Base-by-base conservation (phyloP, 2,329 filamentous ascomycete genomes). In the Camillea tinctor region DNA sequence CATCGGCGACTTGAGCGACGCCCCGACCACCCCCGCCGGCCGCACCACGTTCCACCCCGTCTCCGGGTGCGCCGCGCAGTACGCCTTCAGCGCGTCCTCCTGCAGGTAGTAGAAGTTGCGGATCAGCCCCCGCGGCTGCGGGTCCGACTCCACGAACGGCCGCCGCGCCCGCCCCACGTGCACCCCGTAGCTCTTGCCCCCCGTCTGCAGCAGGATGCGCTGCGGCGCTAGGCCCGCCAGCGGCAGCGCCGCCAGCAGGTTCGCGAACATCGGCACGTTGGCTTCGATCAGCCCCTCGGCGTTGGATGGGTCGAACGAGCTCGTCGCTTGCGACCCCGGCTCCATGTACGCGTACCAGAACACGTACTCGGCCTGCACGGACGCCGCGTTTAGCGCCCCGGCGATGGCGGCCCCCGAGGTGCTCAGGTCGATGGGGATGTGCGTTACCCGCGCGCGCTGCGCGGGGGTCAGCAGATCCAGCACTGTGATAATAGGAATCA, bases 321-420 rank as follows among this genome's bases (percentile, higher is more conserved):
- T 71, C 1, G 78, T 78, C 17, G 74, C 71, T 58, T 79, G 79
- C 1, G 80, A 80, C 26, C 75, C 70, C 0, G 77, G 76, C 62
- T 84, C 82, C n/a, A 83, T 73, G 71, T 84, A 84, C 1, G 80
- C 80, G 60, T 79, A 84, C 73, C 83, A 85, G 70, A 84, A 84
- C 20, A 82, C 72, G 63, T 84, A 77, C 61, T 79, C 73, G 2
- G 77, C 76, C n/a, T 78, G 75, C 20, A 63, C 66, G 13, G 64
- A 73, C 40, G 67, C 73, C 11, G 70, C 72, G 40, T 77, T 61
- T 1, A 70, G 62, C 6, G 63, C 61, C 1, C 50, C 30, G 9
- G 64, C 68, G 54, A 69, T 67, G 52, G 61, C 60, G 4, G 54
- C 72, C 3, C 26, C 26, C 0, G 77, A 72, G 1, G 81, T 2